Evolutionary conservation across 176 grass and related monocot genomes (phyloP), one percentile per base, ranked within the genome.

Genomic region (Hyparrhenia diplandra): DNA sequence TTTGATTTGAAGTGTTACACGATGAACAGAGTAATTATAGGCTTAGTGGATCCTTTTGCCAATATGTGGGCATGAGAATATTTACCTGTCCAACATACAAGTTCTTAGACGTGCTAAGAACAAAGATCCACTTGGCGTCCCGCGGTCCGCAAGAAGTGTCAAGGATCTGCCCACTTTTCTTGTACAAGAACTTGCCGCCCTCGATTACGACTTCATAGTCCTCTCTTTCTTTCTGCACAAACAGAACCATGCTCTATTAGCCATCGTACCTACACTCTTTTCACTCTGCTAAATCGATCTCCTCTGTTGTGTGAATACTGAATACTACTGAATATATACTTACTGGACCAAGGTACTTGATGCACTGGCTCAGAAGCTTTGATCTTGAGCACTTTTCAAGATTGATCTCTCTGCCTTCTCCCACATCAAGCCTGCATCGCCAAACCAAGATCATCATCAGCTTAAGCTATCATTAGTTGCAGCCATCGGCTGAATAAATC

Each of bases 321-420:
- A 67, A 20, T 58, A n/a, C n/a, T n/a, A n/a, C n/a, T n/a, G n/a
- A n/a, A n/a, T n/a, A n/a, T n/a, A n/a, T n/a, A 86, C 87, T 90
- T 90, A 95, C 93, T 18, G 92, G 95, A 67, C 92, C 95, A 31
- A 97, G 95, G 85, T 97, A 97, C 74, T 94, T 94, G 85, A 97
- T 97, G 78, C 95, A 97, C 39, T 97, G 92, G 76, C 78, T 82
- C 4, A 78, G 85, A 82, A 97, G 95, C 70, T 89, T 92, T 9
- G 67, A 89, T 64, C 95, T 80, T 2, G 83, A 45, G 87, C 92
- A 94, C 67, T 87, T 82, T 74, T 90, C 83, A 69, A 97, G 80
- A 79, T 85, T 92, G 47, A 97, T 86, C 69, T 97, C 92, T 21
- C 90, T 97, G 27, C 94, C 94, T 67, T 92, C 89, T 37, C 94